Base-by-base conservation (phyloP, 805 yeast species). In the Martiniozyma abietophila region DNA sequence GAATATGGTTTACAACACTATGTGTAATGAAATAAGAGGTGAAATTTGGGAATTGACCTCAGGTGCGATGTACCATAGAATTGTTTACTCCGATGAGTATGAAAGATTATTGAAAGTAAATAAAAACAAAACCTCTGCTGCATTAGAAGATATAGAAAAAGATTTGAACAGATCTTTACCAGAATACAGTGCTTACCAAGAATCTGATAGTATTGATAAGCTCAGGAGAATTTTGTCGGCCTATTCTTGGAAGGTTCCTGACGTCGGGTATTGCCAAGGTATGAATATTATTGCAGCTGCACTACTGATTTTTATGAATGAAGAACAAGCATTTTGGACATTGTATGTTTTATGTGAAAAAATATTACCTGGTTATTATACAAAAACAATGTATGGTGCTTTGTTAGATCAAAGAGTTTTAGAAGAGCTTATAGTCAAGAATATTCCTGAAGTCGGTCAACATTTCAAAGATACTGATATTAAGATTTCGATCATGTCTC, bases 281-380 rank as follows among this genome's bases (percentile, higher is more conserved):
- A 92, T 94, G 98, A 92, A 92, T 53, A 92, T 92, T 33, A 86
- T 82, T 7, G 76, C 74, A 2, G 94, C 94, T 2, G 88, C 84
- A 0, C 55, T 82, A 34, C 59, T 82, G 40, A 80, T 80, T 25
- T 81, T 76, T 54, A 86, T 84, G 80, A 80, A 94, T 7, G 99
- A 92, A 56, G 98, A 89, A 45, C 97, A 92, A 57, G 97, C 96
- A 0, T 92, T 85, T 51, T 92, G 97, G 97, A 74, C 89, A 38
- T 65, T 92, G 37, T 73, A 76, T 36, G 71, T 74, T 12, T 58
- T 92, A 3, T 86, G 96, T 60, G 95, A 86, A 40, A 70, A 75
- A 25, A 71, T 82, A 40, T 81, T 86, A 4, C 97, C 97, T 0
- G 98, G 98, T 0, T 92, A 92, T 56, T 92, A 92, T 51, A 88